A percentile compares a stretch with the other conserved stretches of the same genome.
These are phyloP conservation scores for Chalciporus sphaerocephalus DNA, from an alignment of 768 basidiomycete genomes.

Conservation along the genomic window DNA sequence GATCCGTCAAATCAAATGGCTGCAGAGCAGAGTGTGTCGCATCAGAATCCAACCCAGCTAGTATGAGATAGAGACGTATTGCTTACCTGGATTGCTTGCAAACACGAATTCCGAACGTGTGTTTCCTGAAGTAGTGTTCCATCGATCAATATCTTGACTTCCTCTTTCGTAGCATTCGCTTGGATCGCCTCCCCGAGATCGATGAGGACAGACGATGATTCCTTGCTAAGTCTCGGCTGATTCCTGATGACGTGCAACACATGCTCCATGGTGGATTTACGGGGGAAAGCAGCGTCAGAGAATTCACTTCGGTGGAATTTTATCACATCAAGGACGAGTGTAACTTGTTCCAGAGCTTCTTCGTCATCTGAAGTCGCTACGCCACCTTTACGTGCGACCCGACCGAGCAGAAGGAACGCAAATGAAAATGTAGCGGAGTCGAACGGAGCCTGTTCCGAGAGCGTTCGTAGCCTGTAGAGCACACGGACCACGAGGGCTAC, in stretches of 20 bases:
- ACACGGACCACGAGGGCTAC: conserved; percentile 78
- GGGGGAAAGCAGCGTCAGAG: conserved; percentile 66
- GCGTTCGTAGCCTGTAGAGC: conserved; percentile 73
- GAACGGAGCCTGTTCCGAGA: conserved; percentile 78
- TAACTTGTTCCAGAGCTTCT: conserved; percentile 75
- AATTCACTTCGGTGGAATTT: conserved; percentile 38
- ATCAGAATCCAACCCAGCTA: background rate
- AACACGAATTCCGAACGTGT: conserved; percentile 79
- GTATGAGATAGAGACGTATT: background rate
- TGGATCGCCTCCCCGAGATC: conserved; percentile 80
- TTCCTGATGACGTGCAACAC: conserved; percentile 69
- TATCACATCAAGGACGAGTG: conserved; percentile 50
- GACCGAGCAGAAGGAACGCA: conserved; percentile 66
- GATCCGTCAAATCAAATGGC: conserved; percentile 92
- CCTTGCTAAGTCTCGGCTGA: conserved; percentile 79
- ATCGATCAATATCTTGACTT: conserved; percentile 60
- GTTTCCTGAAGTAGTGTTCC: conserved; percentile 84
- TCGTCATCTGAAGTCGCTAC: conserved; percentile 47
- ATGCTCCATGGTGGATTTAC: conserved; percentile 59
- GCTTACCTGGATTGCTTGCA: conserved; percentile 84
- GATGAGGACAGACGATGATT: conserved; percentile 74
- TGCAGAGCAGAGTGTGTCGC: conserved; percentile 26
- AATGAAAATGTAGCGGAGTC: conserved; percentile 86
- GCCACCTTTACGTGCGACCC: conserved; percentile 67
- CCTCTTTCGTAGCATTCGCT: conserved; percentile 54